Conservation (phyloP, 306 rosid genomes). For the Senna tora region DNA sequence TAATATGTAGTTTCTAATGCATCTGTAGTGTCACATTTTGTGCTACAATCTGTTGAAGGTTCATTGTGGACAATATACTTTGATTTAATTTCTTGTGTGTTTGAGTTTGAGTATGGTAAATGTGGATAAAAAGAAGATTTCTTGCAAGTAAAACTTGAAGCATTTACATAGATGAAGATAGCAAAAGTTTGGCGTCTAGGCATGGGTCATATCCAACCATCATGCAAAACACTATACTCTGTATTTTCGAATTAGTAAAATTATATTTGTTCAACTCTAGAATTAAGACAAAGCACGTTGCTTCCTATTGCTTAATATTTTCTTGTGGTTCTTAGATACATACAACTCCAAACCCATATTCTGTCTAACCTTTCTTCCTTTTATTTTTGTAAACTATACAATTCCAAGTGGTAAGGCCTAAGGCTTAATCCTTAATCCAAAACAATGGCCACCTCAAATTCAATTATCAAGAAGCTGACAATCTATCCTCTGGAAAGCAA, state of each 20-base stretch:
- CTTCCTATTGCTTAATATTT: no score
- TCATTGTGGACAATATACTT: conserved; percentile 17
- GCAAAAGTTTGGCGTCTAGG: conserved; percentile 69
- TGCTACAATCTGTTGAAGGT: conserved; percentile 32
- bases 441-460: background rate
- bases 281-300: no score
- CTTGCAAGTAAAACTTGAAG: conserved; percentile 46
- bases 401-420: background rate
- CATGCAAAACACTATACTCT: no score
- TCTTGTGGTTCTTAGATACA: no score
- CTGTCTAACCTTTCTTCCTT: no score
- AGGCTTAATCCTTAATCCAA: no score
- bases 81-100: conserved; percentile 12
- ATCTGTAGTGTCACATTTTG: conserved; percentile 40
- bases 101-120: conserved; percentile 28
- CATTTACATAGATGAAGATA: conserved; percentile 71
- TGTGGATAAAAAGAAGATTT: conserved; percentile 32
- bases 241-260: no score
- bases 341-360: no score
- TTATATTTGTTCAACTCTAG: no score
- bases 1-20: conserved; percentile 20
- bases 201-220: conserved; percentile 81
- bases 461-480: conserved; percentile 26
- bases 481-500: conserved; percentile 27
- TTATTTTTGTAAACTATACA: background rate